phyloP scores from a whole-genome alignment of 768 basidiomycete species.

The Suillus discolor region DNA sequence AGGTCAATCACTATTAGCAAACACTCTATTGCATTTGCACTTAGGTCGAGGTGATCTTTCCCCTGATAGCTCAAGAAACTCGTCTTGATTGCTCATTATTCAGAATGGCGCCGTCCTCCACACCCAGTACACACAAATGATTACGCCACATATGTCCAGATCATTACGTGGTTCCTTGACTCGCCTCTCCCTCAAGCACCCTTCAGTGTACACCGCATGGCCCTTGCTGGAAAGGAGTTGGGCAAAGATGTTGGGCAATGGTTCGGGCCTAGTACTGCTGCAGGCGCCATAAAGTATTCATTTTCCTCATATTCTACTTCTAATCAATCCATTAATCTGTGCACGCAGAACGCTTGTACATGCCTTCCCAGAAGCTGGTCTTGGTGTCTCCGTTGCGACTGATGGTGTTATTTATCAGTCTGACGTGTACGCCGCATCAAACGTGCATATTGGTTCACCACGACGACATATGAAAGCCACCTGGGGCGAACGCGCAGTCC shows the following conservation, averaged over 20 bases:
- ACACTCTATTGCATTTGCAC: slow-evolving; percentile 74
- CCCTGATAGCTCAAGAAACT: slow-evolving; percentile 13
- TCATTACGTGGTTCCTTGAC: slow-evolving; percentile 95
- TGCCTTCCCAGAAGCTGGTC: slow-evolving; percentile 75
- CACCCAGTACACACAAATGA: slow-evolving; percentile 57
- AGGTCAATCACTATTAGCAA: slow-evolving; percentile 82
- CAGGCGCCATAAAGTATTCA: slow-evolving; percentile 87
- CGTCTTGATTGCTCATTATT: slow-evolving; percentile 9
- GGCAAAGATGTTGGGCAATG: slow-evolving; percentile 96
- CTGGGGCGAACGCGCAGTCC: slow-evolving; percentile 86
- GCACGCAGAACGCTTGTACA: slow-evolving; percentile 69
- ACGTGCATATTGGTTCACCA: slow-evolving; percentile 32
- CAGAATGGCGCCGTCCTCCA: slow-evolving; percentile 86
- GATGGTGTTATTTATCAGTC: slow-evolving; percentile 84
- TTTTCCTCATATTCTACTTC: not conserved
- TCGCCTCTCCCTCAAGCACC: slow-evolving; percentile 82
- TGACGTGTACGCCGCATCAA: slow-evolving; percentile 83
- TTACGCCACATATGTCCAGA: slow-evolving; percentile 87
- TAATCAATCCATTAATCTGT: slow-evolving; percentile 9
- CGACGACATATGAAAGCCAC: slow-evolving; percentile 30
- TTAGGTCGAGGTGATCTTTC: slow-evolving; percentile 62
- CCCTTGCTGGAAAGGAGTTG: slow-evolving; percentile 89
- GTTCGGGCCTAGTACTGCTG: slow-evolving; percentile 98
- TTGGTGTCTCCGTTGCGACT: slow-evolving; percentile 80
- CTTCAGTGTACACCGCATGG: slow-evolving; percentile 96